Evolutionary conservation across 257 asterid species (phyloP), one percentile per base, ranked within the genome.

Genomic region (Fraxinus anomala): DNA sequence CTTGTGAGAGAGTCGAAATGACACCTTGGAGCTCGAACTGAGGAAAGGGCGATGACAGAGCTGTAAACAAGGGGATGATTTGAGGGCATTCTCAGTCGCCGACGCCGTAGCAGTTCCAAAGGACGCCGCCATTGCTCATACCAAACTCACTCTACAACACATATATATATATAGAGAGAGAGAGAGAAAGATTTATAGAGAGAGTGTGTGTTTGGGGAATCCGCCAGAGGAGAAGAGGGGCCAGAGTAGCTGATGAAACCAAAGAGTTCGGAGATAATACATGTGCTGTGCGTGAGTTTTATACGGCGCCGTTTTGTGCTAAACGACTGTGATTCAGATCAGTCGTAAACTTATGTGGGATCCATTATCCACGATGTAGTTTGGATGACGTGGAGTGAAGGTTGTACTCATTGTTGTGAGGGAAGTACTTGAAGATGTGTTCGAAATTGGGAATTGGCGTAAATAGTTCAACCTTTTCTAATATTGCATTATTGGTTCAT

Each of bases 101-200:
- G 89, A 82, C 77, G 90, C 80, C 67, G 80, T 68, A 61, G 91
- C 74, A 69, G 91, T 81, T 84, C 95, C 93, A 68, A 92, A 90
- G 77, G 90, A 82, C 79, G 93, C 69, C 87, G 91, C 92, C 95
- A 92, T 90, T 84, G 78, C 77, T 74, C 80, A 42, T 59, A 68
- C 70, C 66, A 61, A 37, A 51, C 34, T 72, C 26, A 51, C 31
- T 19, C 73, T 4, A 14, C 66, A 56, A 61, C 23, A 63, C 13
- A 44, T 13, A 42, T 56, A 26, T 12, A 44, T 14, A 42, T n/a
- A n/a, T n/a, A n/a, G n/a, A n/a, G 59, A 74, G 31, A 61, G 33
- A 44, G 24, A 42, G 71, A 74, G 31, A 61, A 13, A 56, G 11
- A 59, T 26, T 5, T 34, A 70, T 19, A 76, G n/a, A 3, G 76